Base-by-base conservation (phyloP, 1,284 basidiomycete genomes). In the Sparassis latifolia region DNA sequence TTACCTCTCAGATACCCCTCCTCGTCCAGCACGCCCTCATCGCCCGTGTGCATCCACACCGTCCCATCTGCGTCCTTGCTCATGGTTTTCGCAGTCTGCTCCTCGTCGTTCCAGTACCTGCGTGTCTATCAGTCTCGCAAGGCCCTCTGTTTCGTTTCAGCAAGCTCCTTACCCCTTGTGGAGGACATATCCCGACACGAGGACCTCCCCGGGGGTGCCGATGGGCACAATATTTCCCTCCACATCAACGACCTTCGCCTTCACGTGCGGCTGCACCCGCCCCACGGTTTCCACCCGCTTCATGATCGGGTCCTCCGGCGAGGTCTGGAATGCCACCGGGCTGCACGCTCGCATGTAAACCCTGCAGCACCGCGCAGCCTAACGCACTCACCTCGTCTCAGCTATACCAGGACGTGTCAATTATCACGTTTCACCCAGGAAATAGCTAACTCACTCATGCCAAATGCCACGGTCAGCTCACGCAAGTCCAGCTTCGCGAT, bases 41-140 rank as follows among this genome's bases (percentile, higher is more conserved):
- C 91, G 1, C 91, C 90, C 0, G 88, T 90, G 62, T 86, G 77
- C 83, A 93, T 91, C 90, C 89, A 93, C 40, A 85, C 57, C 2
- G 70, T 78, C 37, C 81, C 81, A 5, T 76, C 67, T 46, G 77
- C 74, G 35, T 83, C 77, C 5, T 63, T 67, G 51, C 76, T 74
- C 76, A 88, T 82, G 0, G 77, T 85, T 31, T 69, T 65, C n/a
- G 65, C 66, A 0, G 89, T 92, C 61, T 88, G 86, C 45, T 79
- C 77, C 33, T 79, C 72, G 58, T 93, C 82, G 37, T 78, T 65
- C 89, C 89, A 93, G 64, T 93, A 93, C 47, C 85, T 89, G 57
- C 42, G 39, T 1, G 7, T 29, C 28, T 30, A 28, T 32, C 27
- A n/a, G 33, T 37, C n/a, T 35, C 10, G 30, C 35, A 20, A 20